Base-by-base conservation (phyloP, 768 basidiomycete genomes). In the Hortiboletus flavorubellus region DNA sequence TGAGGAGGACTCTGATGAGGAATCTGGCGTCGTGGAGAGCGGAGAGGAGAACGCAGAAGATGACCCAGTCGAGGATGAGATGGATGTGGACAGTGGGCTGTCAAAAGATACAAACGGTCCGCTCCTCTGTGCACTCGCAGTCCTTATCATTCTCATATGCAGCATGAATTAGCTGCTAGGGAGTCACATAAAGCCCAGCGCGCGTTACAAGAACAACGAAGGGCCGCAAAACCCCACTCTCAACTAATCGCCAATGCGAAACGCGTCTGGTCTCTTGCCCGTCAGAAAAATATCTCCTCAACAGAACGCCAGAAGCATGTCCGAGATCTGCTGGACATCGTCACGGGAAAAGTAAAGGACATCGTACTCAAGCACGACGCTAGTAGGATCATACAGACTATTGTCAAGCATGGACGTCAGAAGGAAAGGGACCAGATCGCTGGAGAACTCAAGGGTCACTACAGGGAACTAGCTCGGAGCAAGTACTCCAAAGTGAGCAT, bases 331-430 rank as follows among this genome's bases (percentile, higher is more conserved):
- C 91, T 93, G 83, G 73, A 76, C 31, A 78, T 87, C 43, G 84
- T 93, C 21, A 82, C 87, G 21, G 93, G 92, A 5, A 84, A 85
- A 60, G 85, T 96, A 42, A 85, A 86, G 56, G 93, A 94, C 33
- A 85, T 96, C 37, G 87, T 90, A 2, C 81, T 91, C 67, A 96
- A 94, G 70, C 94, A 96, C 64, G 93, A 96, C 69, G 93, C 92
- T 8, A 93, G 91, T 64, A 82, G 87, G 59, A 92, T 92, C 56
- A 82, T 90, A 21, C 88, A 90, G 68, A 89, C 84, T 0, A 75
- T 89, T 12, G 88, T 96, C 46, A 94, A 90, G 65, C 83, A 88
- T 55, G 94, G 94, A 4, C 78, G 82, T 18, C 87, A 79, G 65
- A 73, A 68, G 46, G 88, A 95, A 69, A 72, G 93, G 43, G 82